phyloP scores from a whole-genome alignment of 2,329 filamentous ascomycete genomes.

The Penicillium sclerotigenum region DNA sequence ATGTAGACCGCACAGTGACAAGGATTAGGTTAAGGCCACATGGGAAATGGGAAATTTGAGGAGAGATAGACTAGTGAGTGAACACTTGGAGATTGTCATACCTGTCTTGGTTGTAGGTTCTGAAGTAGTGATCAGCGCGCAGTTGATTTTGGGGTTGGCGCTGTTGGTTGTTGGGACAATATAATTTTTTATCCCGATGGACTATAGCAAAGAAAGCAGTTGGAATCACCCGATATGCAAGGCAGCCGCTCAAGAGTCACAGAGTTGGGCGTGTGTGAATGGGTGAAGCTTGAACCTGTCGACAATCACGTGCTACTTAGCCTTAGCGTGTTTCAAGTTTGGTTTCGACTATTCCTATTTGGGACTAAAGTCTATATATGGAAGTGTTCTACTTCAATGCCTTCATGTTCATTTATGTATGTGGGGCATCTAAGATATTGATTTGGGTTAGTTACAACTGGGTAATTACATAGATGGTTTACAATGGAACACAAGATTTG shows the following conservation, averaged over 20 bases:
- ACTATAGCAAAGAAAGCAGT: slow-evolving; percentile 4
- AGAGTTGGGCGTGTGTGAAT: slow-evolving; percentile 12
- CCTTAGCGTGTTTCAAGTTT: slow-evolving; percentile 32
- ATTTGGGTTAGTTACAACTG: background rate
- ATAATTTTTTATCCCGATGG: background rate
- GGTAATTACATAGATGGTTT: background rate
- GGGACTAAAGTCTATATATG: background rate
- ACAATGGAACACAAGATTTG: background rate
- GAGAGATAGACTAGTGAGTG: slow-evolving; percentile 7
- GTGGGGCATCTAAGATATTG: background rate
- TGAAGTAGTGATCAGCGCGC: slow-evolving; percentile 27
- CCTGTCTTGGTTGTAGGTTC: slow-evolving; percentile 12
- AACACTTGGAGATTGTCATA: slow-evolving; percentile 20
- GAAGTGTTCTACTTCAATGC: background rate
- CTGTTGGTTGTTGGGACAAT: background rate
- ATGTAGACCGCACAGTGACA: slow-evolving; percentile 3
- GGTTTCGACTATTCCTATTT: slow-evolving; percentile 17
- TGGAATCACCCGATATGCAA: slow-evolving; percentile 4
- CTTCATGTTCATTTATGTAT: background rate
- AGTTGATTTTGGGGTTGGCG: background rate
- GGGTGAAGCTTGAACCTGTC: slow-evolving; percentile 16
- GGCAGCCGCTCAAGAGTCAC: slow-evolving; percentile 6
- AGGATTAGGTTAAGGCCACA: background rate
- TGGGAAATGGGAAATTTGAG: background rate
- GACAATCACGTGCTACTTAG: background rate